phyloP scores from a whole-genome alignment of 106 monocot genomes.

The Platanthera guangdongensis region DNA sequence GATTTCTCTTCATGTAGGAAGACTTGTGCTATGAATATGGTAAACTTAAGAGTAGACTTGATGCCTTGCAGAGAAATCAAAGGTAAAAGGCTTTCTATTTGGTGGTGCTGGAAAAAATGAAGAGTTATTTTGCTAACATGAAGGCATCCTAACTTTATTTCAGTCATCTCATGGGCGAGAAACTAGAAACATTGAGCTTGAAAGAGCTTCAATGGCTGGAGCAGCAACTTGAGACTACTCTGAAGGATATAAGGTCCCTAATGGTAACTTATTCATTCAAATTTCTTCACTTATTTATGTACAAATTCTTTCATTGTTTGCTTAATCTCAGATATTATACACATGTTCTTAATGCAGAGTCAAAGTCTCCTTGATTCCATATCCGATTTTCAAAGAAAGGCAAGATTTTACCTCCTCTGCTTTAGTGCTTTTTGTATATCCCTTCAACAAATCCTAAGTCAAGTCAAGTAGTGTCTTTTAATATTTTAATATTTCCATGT shows the following conservation, averaged over 20 bases:
- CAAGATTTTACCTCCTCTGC: background rate
- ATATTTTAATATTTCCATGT: too few relatives aligned
- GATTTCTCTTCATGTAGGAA: slow-evolving; percentile 10
- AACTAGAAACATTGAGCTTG: background rate
- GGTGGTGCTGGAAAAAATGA: background rate
- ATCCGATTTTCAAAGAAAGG: slow-evolving; percentile 1
- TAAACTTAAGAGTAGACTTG: slow-evolving; percentile 25
- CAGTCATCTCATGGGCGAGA: slow-evolving; percentile 2
- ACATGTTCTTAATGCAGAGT: too few relatives aligned
- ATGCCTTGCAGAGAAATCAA: slow-evolving; percentile 27
- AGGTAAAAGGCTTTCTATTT: slow-evolving; percentile 15
- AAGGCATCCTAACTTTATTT: background rate
- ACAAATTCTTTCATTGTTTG: background rate
- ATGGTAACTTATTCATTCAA: background rate
- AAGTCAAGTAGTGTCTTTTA: too few relatives aligned
- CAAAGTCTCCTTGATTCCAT: slow-evolving; percentile 1
- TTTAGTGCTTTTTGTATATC: background rate
- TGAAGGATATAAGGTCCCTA: background rate
- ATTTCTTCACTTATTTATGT: background rate
- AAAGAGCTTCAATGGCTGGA: slow-evolving; percentile 3
- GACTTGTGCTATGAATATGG: slow-evolving; percentile 20
- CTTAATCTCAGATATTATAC: background rate
- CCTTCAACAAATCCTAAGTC: too few relatives aligned
- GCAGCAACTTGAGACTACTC: background rate
- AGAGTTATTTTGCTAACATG: background rate